phyloP scores from a whole-genome alignment of 768 basidiomycete species.

The Xanthoconium stramineum region DNA sequence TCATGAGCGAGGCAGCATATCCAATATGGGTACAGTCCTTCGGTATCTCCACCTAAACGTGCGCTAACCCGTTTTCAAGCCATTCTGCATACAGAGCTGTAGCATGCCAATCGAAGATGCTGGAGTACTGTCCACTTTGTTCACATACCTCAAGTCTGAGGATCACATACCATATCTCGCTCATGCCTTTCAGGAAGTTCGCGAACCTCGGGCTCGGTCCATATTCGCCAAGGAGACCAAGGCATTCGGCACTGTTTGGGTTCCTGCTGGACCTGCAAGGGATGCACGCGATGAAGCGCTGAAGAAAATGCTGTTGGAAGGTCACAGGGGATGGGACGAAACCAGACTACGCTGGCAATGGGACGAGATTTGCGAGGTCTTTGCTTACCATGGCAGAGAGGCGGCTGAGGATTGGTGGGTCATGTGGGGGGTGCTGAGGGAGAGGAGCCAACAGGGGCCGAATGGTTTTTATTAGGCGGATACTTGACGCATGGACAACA shows the following conservation, averaged over 20 bases:
- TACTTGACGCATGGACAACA: conserved; percentile 5
- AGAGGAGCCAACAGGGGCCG: conserved; percentile 31
- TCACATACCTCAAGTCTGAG: conserved; percentile 43
- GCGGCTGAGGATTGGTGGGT: conserved; percentile 68
- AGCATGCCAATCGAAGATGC: conserved; percentile 36
- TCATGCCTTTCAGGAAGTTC: conserved; percentile 58
- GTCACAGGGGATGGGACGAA: conserved; percentile 47
- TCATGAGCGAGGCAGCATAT: conserved; percentile 62
- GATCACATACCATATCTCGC: conserved; percentile 51
- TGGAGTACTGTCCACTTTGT: conserved; percentile 31
- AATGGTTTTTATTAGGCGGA: conserved; percentile 9
- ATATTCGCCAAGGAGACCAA: conserved; percentile 44
- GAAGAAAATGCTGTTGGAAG: conserved; percentile 19
- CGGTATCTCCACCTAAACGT: neutral
- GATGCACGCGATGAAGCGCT: conserved; percentile 42
- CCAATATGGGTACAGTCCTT: conserved; percentile 44
- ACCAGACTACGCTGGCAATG: conserved; percentile 47
- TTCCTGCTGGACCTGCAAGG: conserved; percentile 45
- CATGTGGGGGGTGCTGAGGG: conserved; percentile 50
- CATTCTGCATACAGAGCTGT: conserved; percentile 41
- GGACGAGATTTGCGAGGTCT: conserved; percentile 53
- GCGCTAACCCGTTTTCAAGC: conserved; percentile 33
- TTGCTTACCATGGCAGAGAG: conserved; percentile 53
- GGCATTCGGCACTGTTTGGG: conserved; percentile 41
- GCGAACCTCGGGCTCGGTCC: conserved; percentile 45